phyloP scores from a whole-genome alignment of 2,329 filamentous ascomycete species.

The Trichoderma simmonsii region DNA sequence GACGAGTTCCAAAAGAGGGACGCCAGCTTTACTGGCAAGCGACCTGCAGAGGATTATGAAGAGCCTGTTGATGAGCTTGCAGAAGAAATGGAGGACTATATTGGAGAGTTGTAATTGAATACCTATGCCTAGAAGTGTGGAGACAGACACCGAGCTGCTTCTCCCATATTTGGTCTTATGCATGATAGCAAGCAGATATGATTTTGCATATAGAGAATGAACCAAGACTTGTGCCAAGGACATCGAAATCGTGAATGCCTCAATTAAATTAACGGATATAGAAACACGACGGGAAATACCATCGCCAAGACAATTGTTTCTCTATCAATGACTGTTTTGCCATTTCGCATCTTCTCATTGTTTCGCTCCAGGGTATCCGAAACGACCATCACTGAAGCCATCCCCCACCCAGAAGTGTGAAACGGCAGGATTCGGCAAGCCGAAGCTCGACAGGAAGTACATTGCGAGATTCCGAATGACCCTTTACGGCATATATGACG shows the following conservation, averaged over 20 bases:
- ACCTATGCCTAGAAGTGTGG: not conserved
- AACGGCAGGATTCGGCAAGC: not conserved
- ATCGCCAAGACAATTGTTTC: conserved; percentile 9
- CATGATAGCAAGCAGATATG: not conserved
- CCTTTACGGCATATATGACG: not conserved
- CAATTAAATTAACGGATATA: not conserved
- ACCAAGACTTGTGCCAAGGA: not conserved
- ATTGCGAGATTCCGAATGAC: not conserved
- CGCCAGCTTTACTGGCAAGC: conserved; percentile 6
- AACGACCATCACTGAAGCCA: not conserved
- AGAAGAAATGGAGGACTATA: conserved; percentile 25
- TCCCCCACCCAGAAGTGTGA: not conserved
- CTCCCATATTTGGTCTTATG: not conserved
- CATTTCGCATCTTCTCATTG: not conserved
- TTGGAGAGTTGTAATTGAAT: conserved; percentile 23
- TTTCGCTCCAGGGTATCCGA: conserved; percentile 7
- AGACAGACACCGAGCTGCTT: not conserved
- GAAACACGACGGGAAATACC: not conserved
- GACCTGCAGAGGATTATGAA: conserved; percentile 20
- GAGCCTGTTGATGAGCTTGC: conserved; percentile 16
- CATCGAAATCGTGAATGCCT: not conserved
- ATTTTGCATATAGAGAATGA: not conserved
- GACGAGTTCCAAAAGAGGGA: conserved; percentile 31
- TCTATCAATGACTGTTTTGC: not conserved
- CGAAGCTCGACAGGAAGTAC: not conserved